Percentiles rank a stretch among this genome's conserved stretches.
These are phyloP conservation scores for Cryptococcus sp. DNA, from an alignment of 1,284 basidiomycete species.

Conservation along the genomic window DNA sequence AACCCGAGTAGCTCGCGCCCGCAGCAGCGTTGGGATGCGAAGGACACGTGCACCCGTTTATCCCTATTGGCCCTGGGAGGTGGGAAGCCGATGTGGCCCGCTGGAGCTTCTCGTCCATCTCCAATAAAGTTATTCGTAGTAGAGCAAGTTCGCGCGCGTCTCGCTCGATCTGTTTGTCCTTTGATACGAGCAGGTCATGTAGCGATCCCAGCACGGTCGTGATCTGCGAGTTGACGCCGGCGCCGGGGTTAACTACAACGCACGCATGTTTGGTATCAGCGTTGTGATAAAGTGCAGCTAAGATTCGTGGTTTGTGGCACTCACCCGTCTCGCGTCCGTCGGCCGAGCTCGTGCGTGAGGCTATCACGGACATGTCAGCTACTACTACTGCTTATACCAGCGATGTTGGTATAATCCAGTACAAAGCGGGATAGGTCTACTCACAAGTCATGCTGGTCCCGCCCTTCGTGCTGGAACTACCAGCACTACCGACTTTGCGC, in stretches of 20 bases:
- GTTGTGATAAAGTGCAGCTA: too few relatives aligned
- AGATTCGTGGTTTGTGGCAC: not conserved
- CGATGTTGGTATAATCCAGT: not conserved
- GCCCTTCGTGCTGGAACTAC: not conserved
- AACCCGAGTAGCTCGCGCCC: not conserved
- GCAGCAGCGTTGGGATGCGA: constrained; percentile 7
- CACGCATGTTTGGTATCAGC: not conserved
- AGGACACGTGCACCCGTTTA: constrained; percentile 13
- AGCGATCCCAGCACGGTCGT: constrained; percentile 32
- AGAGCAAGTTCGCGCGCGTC: constrained; percentile 38
- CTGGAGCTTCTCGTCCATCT: constrained; percentile 38
- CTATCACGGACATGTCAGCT: not conserved
- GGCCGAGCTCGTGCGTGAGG: constrained; percentile 3
- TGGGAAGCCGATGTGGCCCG: constrained; percentile 10
- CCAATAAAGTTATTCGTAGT: constrained; percentile 33
- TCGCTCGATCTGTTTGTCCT: constrained; percentile 40
- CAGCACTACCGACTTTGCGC: constrained; percentile 22
- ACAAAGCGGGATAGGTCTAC: not conserved
- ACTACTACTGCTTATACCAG: too few relatives aligned
- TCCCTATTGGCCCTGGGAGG: constrained; percentile 12
- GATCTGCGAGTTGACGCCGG: constrained; percentile 32
- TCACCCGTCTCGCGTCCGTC: constrained; percentile 7
- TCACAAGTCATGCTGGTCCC: not conserved
- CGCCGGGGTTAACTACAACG: not conserved
- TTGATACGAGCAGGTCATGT: constrained; percentile 38